Base-by-base conservation (phyloP, 83 land plant species). In the Isoetes engelmannii region DNA sequence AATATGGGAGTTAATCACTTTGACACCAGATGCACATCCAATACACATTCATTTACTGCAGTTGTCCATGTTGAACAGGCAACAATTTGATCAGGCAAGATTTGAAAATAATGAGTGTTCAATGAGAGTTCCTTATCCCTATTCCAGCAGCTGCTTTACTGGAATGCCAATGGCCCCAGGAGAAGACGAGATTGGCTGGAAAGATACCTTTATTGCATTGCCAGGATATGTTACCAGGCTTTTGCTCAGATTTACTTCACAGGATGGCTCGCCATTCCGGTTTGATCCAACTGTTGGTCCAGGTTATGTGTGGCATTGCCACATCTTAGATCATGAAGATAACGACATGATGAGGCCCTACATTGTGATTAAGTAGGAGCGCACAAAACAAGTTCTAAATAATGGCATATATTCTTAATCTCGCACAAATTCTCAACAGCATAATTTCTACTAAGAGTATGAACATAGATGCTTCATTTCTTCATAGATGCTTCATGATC, bases 201-300 rank as follows among this genome's bases (percentile, higher is more conserved):
- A 18, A 19, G 62, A 59, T 37, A 59, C 62, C 28, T 20, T 9
- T 18, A 19, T 59, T 20, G 19, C 28, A 9, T 12, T 18, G 8
- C 18, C 62, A 12, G 12, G 18, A 9, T 12, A 12, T 12, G 62
- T 59, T 59, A 59, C 62, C 28, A 19, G 62, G 62, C 28, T 59
- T 18, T 59, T 18, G 28, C 28, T 59, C 10, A 18, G 3, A 59
- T 8, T 37, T 7, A 19, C 62, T 12, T 37, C 62, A 12, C 18
- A 59, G 28, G 18, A 59, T 18, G 62, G 62, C 19, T 12, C 62
- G 9, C 12, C 10, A 19, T 59, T 18, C 19, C 28, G 28, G 20
- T 59, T 59, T 59, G 62, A 59, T 59, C 62, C 62, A 18, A 59
- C 62, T 10, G 62, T 7, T 8, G 18, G 9, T 59, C 62, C 62